Base-by-base conservation (phyloP, 768 basidiomycete species). In the Gelatoporia subvermispora region DNA sequence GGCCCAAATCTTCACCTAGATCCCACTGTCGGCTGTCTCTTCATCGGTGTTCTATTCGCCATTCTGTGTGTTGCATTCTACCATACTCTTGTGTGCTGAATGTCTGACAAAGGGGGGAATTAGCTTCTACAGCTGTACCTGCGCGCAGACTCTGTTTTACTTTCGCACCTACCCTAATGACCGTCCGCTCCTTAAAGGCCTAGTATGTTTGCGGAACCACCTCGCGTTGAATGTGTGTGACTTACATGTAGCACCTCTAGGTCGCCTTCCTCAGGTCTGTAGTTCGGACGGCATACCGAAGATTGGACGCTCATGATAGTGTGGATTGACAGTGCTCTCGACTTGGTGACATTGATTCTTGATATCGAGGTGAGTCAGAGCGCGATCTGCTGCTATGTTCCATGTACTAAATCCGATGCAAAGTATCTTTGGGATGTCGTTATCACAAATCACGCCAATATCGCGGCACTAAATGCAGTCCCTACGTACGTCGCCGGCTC, bases 381-480 rank as follows among this genome's bases (percentile, higher is more conserved):
- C n/a, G n/a, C n/a, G 22, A 18, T 7, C 13, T 13, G 28, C 28
- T 31, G 5, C 13, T 31, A 5, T 13, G 7, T 31, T 31, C 28
- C 5, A 13, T 5, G 13, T 13, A 13, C 28, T 31, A 31, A 31
- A 13, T 5, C 7, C 13, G 28, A 7, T 13, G 28, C 13, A 31
- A 25, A 45, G 43, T 45, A n/a, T 45, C 22, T 45, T 4, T 45
- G 43, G 43, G 31, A 45, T 15, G 20, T 18, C 28, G 17, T 45
- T 4, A 20, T 45, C 18, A 35, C 43, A 3, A 28, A 45, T 15
- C 43, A 45, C 20, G 4, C 8, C 16, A 22, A 45, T 21, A 3
- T 15, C 10, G 22, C 3, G 8, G 28, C 9, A 21, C 43, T 45
- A 7, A 15, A 25, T 31, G 20, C 18, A 5, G 28, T 45, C 17